Conservation (phyloP, 345 rosid genomes). For the Jatropha curcas region DNA sequence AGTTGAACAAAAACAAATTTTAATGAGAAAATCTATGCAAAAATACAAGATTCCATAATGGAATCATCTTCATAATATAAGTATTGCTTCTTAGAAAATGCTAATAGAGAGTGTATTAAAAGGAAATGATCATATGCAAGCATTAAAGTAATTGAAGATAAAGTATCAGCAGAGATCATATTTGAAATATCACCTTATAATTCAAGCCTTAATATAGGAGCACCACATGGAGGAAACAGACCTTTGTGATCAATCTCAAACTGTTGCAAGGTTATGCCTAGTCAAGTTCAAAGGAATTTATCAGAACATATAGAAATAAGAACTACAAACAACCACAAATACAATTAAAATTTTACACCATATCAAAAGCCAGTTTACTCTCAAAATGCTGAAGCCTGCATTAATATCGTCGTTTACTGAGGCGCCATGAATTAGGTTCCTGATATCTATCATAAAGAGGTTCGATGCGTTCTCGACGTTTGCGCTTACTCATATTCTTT, state of each 20-base stretch:
- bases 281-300: background rate
- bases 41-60: no score
- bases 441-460: constrained; percentile 88
- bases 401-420: constrained; percentile 81
- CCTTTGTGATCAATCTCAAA: background rate
- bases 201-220: background rate
- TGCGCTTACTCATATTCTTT: constrained; percentile 86
- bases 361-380: background rate
- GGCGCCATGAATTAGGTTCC: constrained; percentile 90
- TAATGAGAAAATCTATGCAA: no score
- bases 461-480: constrained; percentile 81
- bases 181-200: background rate
- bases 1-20: no score
- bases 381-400: background rate
- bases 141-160: no score
- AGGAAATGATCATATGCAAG: no score
- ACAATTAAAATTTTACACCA: background rate
- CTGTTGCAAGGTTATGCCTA: background rate
- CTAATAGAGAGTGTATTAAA: no score
- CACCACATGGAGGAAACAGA: background rate
- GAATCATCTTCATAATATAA: no score
- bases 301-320: background rate
- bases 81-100: no score
- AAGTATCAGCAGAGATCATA: no score
- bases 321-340: background rate